A percentile compares a stretch with the other conserved stretches of the same genome.
Evolutionary conservation across 139 green algal genomes (phyloP).

Genomic region (Asterochloris sp.): DNA sequence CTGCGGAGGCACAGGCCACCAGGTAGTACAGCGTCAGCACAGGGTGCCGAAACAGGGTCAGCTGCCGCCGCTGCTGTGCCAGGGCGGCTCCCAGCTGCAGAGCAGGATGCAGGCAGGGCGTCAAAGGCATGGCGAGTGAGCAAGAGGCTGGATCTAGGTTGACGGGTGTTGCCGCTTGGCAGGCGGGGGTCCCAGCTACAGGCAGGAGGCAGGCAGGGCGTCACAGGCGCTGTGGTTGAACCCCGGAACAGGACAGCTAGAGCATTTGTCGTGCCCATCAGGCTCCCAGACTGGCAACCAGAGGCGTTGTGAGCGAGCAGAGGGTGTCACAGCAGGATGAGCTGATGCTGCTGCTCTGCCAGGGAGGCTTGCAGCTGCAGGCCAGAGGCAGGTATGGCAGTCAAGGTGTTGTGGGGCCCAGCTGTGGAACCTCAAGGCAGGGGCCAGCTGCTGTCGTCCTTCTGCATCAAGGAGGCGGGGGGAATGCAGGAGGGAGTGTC

Average conservation of each 20-base stretch:
- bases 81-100: constrained; percentile 27
- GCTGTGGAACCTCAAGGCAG: no score
- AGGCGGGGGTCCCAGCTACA: constrained; percentile 7
- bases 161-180: neutral
- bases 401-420: no score
- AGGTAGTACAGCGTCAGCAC: constrained; percentile 59
- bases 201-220: neutral
- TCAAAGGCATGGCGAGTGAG: neutral
- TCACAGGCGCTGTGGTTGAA: neutral
- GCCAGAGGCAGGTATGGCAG: no score
- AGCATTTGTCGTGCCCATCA: neutral
- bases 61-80: constrained; percentile 18
- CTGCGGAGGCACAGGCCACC: constrained; percentile 16
- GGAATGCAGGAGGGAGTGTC: no score
- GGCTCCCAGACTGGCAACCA: no score
- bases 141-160: neutral
- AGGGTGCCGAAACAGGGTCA: constrained; percentile 56
- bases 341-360: no score
- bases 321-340: no score
- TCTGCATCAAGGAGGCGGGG: no score
- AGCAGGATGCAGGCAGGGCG: neutral
- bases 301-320: no score
- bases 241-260: neutral
- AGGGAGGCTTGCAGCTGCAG: no score
- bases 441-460: no score